Base-by-base conservation (phyloP, 2,329 filamentous ascomycete species). In the Aspergillus neoniger region DNA sequence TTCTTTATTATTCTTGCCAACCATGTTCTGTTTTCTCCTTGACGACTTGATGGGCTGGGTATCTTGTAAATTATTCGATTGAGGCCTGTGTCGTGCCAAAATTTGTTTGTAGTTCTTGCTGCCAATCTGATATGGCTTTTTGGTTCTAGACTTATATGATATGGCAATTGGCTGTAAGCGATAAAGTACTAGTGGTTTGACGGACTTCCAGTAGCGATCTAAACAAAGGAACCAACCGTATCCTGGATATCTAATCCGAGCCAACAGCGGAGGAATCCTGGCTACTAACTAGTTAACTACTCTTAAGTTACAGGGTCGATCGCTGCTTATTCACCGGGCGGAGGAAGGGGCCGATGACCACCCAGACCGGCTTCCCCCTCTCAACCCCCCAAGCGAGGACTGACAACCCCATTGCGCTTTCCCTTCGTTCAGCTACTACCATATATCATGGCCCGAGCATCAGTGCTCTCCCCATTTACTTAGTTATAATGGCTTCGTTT, bases 21-120 rank as follows among this genome's bases (percentile, higher is more conserved):
- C 50, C 65, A 62, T 64, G 56, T 66, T 61, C 55, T 67, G 63
- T 72, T 67, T 71, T 55, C 58, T 67, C 63, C 66, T 71, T 70
- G 66, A 71, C 68, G 70, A 72, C 69, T 71, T 73, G 68, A 70
- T 71, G 69, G 67, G 70, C 67, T 72, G 72, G 72, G 71, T 71
- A 70, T 74, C 67, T 36, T 75, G 73, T 75, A 75, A 74, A 75
- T 74, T 75, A 75, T 74, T 73, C 63, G 65, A 71, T 70, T 70
- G 65, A 72, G 68, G 70, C 72, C 72, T 63, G 41, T 63, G 63
- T 67, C 63, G 61, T 68, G 55, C 54, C 63, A 66, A 67, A 65
- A 67, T 68, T 67, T 68, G 57, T 64, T 41, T 69, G 58, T 63
- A 69, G 65, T 60, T 66, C 53, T 44, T 44, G 41, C 41, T 57